Evolutionary conservation across 164 flowering plant genomes (phyloP).

Genomic region (Euptelea pleiosperma): DNA sequence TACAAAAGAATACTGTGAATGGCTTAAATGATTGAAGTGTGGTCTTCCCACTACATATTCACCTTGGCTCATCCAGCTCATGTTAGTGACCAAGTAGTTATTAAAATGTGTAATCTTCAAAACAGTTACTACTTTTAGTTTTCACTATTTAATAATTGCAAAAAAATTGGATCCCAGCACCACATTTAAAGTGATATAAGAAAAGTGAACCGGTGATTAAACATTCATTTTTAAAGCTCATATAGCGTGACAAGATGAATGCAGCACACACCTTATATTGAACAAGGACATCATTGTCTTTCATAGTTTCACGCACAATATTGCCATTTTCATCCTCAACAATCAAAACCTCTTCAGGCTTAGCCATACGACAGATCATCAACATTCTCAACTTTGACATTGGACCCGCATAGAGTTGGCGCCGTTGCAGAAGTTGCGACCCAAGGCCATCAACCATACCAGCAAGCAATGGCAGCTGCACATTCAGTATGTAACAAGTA

Average conservation of each 20-base stretch:
- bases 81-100: no score
- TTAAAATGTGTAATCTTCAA: no score
- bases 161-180: no score
- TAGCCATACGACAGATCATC: slow-evolving; percentile 99
- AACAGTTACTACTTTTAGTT: no score
- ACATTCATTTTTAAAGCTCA: no score
- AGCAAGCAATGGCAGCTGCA: slow-evolving; percentile 61
- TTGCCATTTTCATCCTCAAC: slow-evolving; percentile 99
- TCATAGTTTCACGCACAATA: slow-evolving; percentile 99
- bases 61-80: no score
- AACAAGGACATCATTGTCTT: slow-evolving; percentile 98
- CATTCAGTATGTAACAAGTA: slow-evolving; percentile 1
- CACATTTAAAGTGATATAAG: neutral
- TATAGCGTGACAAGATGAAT: no score
- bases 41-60: no score
- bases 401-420: slow-evolving; percentile 77
- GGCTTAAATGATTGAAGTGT: no score
- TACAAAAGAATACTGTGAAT: no score
- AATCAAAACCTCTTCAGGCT: slow-evolving; percentile 97
- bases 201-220: no score
- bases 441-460: slow-evolving; percentile 84
- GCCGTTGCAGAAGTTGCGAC: slow-evolving; percentile 60
- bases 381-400: slow-evolving; percentile 91
- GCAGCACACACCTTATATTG: slow-evolving; percentile 81
- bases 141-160: no score